Percentiles rank a stretch among this genome's conserved stretches.
phyloP scores from a whole-genome alignment of 2,329 filamentous ascomycete genomes.

The Penicillium nordicum region DNA sequence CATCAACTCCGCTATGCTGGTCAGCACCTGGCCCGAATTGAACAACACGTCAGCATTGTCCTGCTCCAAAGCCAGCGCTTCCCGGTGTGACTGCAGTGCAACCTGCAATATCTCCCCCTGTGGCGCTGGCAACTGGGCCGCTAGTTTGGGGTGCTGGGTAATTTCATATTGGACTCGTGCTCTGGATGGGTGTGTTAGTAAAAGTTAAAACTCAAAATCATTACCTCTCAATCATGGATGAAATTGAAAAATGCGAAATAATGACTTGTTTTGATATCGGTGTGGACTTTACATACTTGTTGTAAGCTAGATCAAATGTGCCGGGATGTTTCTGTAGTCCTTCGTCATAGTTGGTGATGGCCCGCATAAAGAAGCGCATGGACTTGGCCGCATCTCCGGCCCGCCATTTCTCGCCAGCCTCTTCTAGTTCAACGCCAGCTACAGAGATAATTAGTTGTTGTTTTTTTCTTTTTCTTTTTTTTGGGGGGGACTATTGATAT shows the following conservation, averaged over 20 bases:
- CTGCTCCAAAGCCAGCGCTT: slow-evolving; percentile 57
- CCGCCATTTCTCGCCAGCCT: slow-evolving; percentile 71
- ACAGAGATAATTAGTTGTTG: background rate
- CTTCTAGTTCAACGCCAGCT: slow-evolving; percentile 66
- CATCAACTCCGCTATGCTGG: slow-evolving; percentile 60
- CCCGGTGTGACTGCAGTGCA: slow-evolving; percentile 62
- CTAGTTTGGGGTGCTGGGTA: slow-evolving; percentile 62
- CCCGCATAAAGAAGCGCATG: slow-evolving; percentile 56
- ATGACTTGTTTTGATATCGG: background rate
- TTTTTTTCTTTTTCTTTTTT: background rate
- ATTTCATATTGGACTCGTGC: slow-evolving; percentile 68
- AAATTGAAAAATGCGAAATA: background rate
- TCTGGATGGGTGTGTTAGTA: slow-evolving; percentile 38
- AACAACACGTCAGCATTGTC: slow-evolving; percentile 67
- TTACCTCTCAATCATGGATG: background rate
- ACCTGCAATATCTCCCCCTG: slow-evolving; percentile 55
- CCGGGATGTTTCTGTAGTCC: slow-evolving; percentile 59
- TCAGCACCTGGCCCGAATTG: slow-evolving; percentile 68
- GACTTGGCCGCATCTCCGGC: slow-evolving; percentile 67
- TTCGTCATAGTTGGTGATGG: slow-evolving; percentile 63
- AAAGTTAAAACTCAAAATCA: background rate
- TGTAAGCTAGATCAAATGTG: slow-evolving; percentile 70
- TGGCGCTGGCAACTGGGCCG: slow-evolving; percentile 55
- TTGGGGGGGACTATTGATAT: background rate
- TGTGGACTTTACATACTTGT: slow-evolving; percentile 54